phyloP scores from a whole-genome alignment of 2,329 filamentous ascomycete species.

The Drechslerella stenobrocha region DNA sequence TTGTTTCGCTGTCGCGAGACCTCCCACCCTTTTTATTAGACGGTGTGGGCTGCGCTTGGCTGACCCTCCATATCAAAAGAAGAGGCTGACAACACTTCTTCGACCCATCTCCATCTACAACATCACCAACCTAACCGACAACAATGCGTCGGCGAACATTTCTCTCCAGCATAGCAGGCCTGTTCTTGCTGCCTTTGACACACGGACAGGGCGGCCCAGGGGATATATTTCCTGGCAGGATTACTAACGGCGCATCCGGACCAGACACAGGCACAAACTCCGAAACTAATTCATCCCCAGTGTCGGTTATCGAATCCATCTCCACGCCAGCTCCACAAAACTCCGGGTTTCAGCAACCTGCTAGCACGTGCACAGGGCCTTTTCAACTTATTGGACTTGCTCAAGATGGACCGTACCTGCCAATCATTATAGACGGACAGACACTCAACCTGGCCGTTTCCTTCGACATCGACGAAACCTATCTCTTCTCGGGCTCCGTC shows the following conservation, averaged over 20 bases:
- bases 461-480: conserved; percentile 18
- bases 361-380: conserved; percentile 8
- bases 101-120: conserved; percentile 14
- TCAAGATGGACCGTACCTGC: conserved; percentile 19
- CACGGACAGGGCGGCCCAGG: conserved; percentile 4
- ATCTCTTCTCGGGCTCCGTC: conserved; percentile 24
- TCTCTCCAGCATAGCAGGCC: conserved; percentile 28
- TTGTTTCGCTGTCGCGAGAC: conserved; percentile 22
- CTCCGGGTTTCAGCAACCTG: too few relatives aligned
- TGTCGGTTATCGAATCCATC: too few relatives aligned
- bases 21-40: conserved; percentile 26
- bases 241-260: too few relatives aligned
- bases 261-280: too few relatives aligned
- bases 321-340: background rate
- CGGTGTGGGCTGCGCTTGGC: conserved; percentile 25
- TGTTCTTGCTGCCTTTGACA: conserved; percentile 17
- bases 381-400: conserved; percentile 14
- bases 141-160: conserved; percentile 36
- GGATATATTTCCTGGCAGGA: too few relatives aligned
- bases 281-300: too few relatives aligned
- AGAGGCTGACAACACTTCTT: conserved; percentile 35
- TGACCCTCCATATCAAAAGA: conserved; percentile 25
- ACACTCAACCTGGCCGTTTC: conserved; percentile 22
- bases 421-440: conserved; percentile 1
- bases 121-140: conserved; percentile 19